Evolutionary conservation across 306 rosid species (phyloP).

Genomic region (Hippophae rhamnoides): DNA sequence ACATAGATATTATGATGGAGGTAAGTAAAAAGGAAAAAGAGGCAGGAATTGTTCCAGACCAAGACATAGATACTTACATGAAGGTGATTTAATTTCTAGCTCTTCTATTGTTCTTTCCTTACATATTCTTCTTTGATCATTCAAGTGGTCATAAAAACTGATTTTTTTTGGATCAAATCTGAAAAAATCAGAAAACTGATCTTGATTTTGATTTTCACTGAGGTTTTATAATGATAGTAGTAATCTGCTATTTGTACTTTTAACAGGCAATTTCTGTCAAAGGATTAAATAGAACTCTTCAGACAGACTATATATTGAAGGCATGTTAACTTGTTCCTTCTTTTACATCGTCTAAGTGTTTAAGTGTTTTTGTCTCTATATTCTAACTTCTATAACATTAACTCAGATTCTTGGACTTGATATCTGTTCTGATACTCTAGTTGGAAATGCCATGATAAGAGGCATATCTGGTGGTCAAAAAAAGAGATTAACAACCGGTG

Average conservation of each 20-base stretch:
- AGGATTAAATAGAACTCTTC: conserved; percentile 29
- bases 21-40: conserved; percentile 55
- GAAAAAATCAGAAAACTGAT: no score
- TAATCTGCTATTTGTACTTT: background rate
- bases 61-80: conserved; percentile 71
- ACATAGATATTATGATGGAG: conserved; percentile 52
- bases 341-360: background rate
- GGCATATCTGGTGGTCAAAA: conserved; percentile 81
- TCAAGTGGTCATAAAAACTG: no score
- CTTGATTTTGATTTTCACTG: background rate
- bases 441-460: conserved; percentile 59
- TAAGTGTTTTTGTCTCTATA: background rate
- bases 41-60: conserved; percentile 58
- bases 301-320: conserved; percentile 39
- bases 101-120: background rate
- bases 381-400: background rate
- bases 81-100: conserved; percentile 34
- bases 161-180: no score
- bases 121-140: background rate
- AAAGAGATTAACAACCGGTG: conserved; percentile 70
- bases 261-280: conserved; percentile 31
- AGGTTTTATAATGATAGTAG: no score
- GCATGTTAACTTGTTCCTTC: conserved; percentile 8
- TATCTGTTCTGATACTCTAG: conserved; percentile 50
- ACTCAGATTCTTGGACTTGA: conserved; percentile 64